Evolutionary conservation across 2,329 filamentous ascomycete species (phyloP), one percentile per base, ranked within the genome.

Genomic region (Aspergillus tanneri): DNA sequence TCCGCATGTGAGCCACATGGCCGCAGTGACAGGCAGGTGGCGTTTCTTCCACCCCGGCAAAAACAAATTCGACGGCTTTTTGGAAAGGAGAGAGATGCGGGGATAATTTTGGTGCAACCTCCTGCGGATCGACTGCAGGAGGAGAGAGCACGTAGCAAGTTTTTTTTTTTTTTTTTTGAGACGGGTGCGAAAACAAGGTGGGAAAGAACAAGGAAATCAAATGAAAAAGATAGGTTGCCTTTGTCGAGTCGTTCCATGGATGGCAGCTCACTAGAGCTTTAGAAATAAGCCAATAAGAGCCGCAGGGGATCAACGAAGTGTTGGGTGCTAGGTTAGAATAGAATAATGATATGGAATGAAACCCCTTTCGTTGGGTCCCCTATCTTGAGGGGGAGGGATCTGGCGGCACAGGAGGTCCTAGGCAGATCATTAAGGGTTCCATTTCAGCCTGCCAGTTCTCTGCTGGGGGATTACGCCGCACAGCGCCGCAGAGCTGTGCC

Each of bases 401-500:
- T 18, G 30, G 30, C 19, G 30, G 30, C 30, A 34, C 30, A 34
- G 30, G 2, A 18, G 30, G 30, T 10, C 30, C 16, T 16, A 18
- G 7, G 14, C 16, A 18, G 30, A 34, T 12, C 14, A 7, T 18
- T 14, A 19, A 34, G 19, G 16, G 30, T 10, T 34, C 6, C 30
- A 34, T 27, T 8, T 25, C 38, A 18, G 14, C 35, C 30, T 23
- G 22, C 21, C 16, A 25, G 30, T 25, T 40, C 47, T 39, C 47
- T 19, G 38, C 40, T 47, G 30, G 9, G 25, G 39, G 27, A 42
- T 28, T 38, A 37, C 32, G 22, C 46, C 30, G 42, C 39, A 39
- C 46, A 34, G 47, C 25, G 46, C 46, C 47, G 43, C 50, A 47
- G 40, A 38, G 43, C 37, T 39, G 46, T 50, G 47, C 39, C 50